These are phyloP conservation scores for Filosporella fistucella DNA, from an alignment of 495 filamentous ascomycete species.

Conservation along the genomic window DNA sequence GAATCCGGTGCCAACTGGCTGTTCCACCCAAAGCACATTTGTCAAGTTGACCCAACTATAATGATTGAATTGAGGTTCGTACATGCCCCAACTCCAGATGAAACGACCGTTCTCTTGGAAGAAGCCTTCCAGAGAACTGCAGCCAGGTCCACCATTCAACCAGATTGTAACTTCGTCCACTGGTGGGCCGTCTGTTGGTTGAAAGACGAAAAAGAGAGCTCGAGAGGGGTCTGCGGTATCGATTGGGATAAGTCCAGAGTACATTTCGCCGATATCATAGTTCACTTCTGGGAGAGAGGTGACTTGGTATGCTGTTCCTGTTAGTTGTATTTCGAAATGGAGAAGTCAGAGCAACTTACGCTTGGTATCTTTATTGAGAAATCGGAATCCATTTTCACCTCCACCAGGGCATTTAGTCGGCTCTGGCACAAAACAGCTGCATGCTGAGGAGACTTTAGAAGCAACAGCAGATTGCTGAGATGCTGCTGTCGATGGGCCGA, in stretches of 20 bases:
- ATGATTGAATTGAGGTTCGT: conserved; percentile 51
- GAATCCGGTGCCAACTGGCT: conserved; percentile 55
- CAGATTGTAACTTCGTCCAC: conserved; percentile 42
- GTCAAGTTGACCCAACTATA: conserved; percentile 58
- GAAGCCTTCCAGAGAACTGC: conserved; percentile 62
- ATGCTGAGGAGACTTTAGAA: no score
- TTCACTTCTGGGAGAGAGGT: conserved; percentile 59
- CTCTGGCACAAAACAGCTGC: no score
- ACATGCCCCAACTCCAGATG: conserved; percentile 56
- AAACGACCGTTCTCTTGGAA: conserved; percentile 65
- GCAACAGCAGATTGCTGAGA: no score
- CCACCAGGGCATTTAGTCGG: no score
- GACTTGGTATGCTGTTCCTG: conserved; percentile 31
- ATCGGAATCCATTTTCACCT: no score
- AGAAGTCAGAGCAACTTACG: background rate
- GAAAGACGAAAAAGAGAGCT: conserved; percentile 61
- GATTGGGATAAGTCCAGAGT: conserved; percentile 59
- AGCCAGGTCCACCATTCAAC: conserved; percentile 43
- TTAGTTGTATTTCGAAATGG: background rate
- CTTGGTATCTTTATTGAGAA: conserved; percentile 1
- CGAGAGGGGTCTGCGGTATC: conserved; percentile 36
- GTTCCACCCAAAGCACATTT: conserved; percentile 30
- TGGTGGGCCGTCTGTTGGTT: conserved; percentile 44
- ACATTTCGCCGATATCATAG: conserved; percentile 64
- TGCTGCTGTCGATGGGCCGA: no score